Conservation (phyloP, 306 rosid genomes). For the Dryas octopetala region DNA sequence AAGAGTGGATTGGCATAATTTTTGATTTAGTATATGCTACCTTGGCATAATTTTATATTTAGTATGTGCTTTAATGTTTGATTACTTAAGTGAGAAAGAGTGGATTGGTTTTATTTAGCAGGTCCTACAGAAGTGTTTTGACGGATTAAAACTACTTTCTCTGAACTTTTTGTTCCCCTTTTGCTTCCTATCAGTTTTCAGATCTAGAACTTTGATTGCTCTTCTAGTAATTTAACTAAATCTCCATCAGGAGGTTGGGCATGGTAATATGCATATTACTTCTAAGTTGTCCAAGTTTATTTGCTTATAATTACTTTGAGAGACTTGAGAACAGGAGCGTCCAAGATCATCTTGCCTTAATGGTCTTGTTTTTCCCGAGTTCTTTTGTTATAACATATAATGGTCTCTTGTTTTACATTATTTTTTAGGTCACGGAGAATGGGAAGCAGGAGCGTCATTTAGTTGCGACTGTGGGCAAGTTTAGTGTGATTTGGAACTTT, state of each 20-base stretch:
- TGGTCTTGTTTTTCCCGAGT: neutral
- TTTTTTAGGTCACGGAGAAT: constrained; percentile 76
- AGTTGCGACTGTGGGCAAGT: constrained; percentile 96
- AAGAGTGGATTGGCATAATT: too few relatives aligned
- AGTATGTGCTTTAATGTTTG: neutral
- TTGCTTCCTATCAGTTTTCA: neutral
- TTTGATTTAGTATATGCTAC: neutral
- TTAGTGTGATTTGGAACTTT: constrained; percentile 98
- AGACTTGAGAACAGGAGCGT: neutral
- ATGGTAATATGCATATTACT: neutral
- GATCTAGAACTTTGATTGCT: neutral
- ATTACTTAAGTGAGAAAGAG: neutral
- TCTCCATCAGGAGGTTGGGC: neutral
- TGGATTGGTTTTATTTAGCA: neutral
- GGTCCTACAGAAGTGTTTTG: neutral
- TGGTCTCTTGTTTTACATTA: constrained; percentile 6
- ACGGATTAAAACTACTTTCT: neutral
- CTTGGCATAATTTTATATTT: neutral
- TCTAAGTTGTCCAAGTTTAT: neutral
- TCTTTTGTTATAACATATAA: neutral
- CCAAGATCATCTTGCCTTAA: neutral
- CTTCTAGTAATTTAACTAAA: neutral
- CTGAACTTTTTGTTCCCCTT: neutral
- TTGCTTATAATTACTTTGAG: neutral
- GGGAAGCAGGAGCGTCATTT: constrained; percentile 98